A percentile compares a stretch with the other conserved stretches of the same genome.
Conservation (phyloP, 1,284 basidiomycete genomes). For the Boletellus deceptivus region DNA sequence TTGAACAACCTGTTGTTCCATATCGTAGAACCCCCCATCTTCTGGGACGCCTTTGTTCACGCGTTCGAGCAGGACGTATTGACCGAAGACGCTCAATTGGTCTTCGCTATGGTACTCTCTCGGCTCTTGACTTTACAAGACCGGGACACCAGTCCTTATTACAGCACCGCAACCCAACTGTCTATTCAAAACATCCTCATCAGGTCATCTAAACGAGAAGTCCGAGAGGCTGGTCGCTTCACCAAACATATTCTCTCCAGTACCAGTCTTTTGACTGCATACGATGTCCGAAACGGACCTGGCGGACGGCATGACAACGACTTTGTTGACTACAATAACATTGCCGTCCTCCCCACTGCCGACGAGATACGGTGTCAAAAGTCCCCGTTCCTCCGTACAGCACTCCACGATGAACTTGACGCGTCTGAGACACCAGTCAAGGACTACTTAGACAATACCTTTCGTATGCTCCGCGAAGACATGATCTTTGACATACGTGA, state of each 20-base stretch:
- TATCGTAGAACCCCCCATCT: constrained; percentile 53
- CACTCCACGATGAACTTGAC: constrained; percentile 40
- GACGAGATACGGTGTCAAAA: constrained; percentile 50
- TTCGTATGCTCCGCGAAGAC: constrained; percentile 62
- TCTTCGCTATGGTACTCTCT: constrained; percentile 52
- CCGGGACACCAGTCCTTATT: constrained; percentile 11
- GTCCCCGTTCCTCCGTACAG: constrained; percentile 45
- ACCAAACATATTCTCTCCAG: constrained; percentile 42
- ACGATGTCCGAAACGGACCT: constrained; percentile 31
- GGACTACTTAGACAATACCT: constrained; percentile 61
- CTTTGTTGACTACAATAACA: constrained; percentile 33
- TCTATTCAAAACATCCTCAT: constrained; percentile 14
- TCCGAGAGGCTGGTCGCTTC: constrained; percentile 39
- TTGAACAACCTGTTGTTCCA: constrained; percentile 32
- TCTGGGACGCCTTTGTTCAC: constrained; percentile 44
- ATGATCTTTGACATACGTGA: constrained; percentile 63
- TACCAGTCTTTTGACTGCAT: constrained; percentile 2
- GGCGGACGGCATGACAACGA: constrained; percentile 71
- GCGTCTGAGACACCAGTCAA: constrained; percentile 36
- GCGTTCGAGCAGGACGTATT: constrained; percentile 40
- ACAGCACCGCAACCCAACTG: constrained; percentile 20
- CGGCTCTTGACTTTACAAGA: constrained; percentile 39
- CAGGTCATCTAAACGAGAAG: constrained; percentile 34
- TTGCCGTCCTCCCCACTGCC: constrained; percentile 58
- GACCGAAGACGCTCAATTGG: constrained; percentile 33